Base-by-base conservation (phyloP, 345 rosid species). In the Pseudoturritis turrita region DNA sequence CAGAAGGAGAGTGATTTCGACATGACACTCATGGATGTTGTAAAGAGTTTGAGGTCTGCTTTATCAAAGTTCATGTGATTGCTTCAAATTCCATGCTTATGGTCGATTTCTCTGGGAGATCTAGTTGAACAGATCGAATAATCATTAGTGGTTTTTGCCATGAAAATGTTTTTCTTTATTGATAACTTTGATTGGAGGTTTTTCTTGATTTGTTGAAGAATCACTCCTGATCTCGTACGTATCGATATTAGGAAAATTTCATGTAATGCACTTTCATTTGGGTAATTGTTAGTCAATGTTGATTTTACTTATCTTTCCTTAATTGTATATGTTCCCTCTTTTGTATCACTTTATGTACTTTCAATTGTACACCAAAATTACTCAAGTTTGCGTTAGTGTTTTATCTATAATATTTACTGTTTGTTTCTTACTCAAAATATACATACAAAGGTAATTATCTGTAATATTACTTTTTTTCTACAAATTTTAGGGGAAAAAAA, bases 1-100 rank as follows among this genome's bases (percentile, higher is more conserved):
- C 89, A 93, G 98, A 90, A 88, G 90, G 86, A 85, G 70, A 61
- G 37, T 53, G 90, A 82, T 45, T 93, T 90, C 81, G 64, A 55
- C 63, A 71, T 88, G 88, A 76, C 87, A 28, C 68, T 76, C n/a
- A 84, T 79, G 78, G 97, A 93, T 76, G 81, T 93, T 7, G 96
- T 83, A 61, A 85, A 82, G 87, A 80, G 61, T 68, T 83, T 93
- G 22, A 81, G 78, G 57, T 69, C 86, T 28, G 73, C 82, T 75
- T 77, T 88, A 39, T 70, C 74, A 31, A 73, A 62, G 63, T 78
- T 86, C 79, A 74, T 74, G 77, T 84, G 89, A 91, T 36, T 60
- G 49, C 28, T 47, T 15, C 39, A 33, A 19, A 15, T 31, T 41
- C n/a, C 46, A 36, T 51, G 35, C 6, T 23, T 21, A 21, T 36